Percentiles rank a stretch among this genome's conserved stretches.
Conservation (phyloP, 2,329 filamentous ascomycete genomes). For the Triangularia verruculosa region DNA sequence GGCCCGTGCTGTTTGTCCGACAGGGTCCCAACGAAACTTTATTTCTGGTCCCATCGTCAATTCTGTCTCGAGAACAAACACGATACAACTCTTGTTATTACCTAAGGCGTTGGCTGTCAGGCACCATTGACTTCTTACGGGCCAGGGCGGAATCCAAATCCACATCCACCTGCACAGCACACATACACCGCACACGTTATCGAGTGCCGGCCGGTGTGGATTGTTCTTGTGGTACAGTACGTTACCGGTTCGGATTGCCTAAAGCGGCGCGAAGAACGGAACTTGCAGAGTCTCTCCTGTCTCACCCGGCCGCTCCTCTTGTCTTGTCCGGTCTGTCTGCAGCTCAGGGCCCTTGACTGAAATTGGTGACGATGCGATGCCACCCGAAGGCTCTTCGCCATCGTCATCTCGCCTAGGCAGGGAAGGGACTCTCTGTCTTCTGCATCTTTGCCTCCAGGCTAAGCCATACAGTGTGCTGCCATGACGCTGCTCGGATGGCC, state of each 20-base stretch:
- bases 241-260: conserved; percentile 20
- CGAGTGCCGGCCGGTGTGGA: background rate
- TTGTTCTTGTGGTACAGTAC: conserved; percentile 11
- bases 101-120: background rate
- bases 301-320: background rate
- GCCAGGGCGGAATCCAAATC: background rate
- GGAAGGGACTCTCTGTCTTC: background rate
- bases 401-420: conserved; percentile 4
- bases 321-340: background rate
- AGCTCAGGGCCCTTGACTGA: conserved; percentile 9
- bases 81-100: background rate
- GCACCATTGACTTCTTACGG: background rate
- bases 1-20: conserved; percentile 3
- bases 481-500: conserved; percentile 16
- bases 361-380: conserved; percentile 15
- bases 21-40: conserved; percentile 3
- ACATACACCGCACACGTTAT: background rate
- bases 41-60: background rate
- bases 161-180: background rate
- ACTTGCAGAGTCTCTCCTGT: background rate
- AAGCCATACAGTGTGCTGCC: background rate
- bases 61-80: background rate
- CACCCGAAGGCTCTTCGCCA: conserved; percentile 1
- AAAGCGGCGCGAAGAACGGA: conserved; percentile 13
- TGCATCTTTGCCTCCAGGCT: background rate